A percentile compares a stretch with the other conserved stretches of the same genome.
These are phyloP conservation scores for Gentiana straminea DNA, from an alignment of 257 asterid genomes.

Conservation along the genomic window DNA sequence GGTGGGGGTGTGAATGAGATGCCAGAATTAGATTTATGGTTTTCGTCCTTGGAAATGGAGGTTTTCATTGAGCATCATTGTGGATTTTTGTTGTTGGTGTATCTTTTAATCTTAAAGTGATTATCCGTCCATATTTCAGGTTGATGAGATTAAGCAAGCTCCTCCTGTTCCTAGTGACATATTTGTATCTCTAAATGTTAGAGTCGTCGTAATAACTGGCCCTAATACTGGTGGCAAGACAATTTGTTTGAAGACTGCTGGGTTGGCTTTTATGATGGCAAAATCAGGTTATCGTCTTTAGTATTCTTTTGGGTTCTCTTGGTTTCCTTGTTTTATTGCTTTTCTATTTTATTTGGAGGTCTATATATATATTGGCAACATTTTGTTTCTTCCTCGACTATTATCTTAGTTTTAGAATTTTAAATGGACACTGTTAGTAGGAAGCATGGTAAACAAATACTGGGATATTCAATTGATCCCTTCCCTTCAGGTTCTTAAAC, in stretches of 20 bases:
- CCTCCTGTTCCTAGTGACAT: slow-evolving; percentile 82
- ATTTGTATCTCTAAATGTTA: slow-evolving; percentile 42
- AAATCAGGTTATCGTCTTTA: slow-evolving; percentile 60
- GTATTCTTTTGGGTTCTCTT: neutral
- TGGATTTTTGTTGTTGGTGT: neutral
- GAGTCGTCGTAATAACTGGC: slow-evolving; percentile 81
- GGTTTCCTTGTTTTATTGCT: neutral
- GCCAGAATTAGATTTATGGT: slow-evolving; percentile 30
- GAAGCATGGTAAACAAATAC: no score
- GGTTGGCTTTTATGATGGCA: slow-evolving; percentile 99
- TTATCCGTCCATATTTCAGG: slow-evolving; percentile 34
- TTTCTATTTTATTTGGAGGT: no score
- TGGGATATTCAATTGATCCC: no score
- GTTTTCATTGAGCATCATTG: slow-evolving; percentile 12
- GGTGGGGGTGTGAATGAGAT: slow-evolving; percentile 36
- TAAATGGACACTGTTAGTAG: no score
- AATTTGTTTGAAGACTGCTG: slow-evolving; percentile 88
- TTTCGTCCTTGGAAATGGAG: slow-evolving; percentile 65
- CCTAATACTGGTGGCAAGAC: slow-evolving; percentile 99
- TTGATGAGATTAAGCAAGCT: slow-evolving; percentile 52
- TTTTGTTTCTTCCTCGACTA: no score
- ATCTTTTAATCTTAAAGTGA: neutral
- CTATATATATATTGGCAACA: no score
- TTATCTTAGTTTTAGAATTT: no score
- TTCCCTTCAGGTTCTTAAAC: no score